Evolutionary conservation across 768 basidiomycete species (phyloP).

Genomic region (Phylloporus arenicola): DNA sequence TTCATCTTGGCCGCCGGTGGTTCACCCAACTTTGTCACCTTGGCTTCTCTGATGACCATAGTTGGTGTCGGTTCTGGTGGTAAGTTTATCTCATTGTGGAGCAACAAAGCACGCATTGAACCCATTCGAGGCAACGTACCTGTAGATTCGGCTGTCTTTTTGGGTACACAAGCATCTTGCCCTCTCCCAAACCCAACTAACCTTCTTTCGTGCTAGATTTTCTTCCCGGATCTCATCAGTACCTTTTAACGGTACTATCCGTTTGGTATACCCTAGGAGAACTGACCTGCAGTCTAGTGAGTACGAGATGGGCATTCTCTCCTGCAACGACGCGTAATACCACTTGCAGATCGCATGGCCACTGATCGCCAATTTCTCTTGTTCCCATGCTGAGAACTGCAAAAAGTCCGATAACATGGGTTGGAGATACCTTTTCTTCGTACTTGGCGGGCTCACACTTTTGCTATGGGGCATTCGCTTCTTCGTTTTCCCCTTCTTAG

Average conservation of each 20-base stretch:
- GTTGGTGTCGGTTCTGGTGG: constrained; percentile 48
- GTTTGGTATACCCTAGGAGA: constrained; percentile 60
- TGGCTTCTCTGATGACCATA: constrained; percentile 43
- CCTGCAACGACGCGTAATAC: not conserved
- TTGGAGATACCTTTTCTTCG: constrained; percentile 56
- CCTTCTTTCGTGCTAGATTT: constrained; percentile 35
- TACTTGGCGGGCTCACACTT: constrained; percentile 48
- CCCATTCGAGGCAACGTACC: constrained; percentile 43
- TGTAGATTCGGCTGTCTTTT: constrained; percentile 48
- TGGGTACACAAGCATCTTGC: constrained; percentile 30
- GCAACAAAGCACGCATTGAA: not conserved
- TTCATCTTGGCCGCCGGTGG: constrained; percentile 50
- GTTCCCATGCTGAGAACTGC: constrained; percentile 33
- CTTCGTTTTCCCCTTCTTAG: constrained; percentile 48
- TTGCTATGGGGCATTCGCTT: constrained; percentile 49
- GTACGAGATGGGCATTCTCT: constrained; percentile 1
- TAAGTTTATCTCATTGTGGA: constrained; percentile 6
- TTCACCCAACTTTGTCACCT: constrained; percentile 41
- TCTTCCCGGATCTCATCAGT: constrained; percentile 50
- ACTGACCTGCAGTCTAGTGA: constrained; percentile 43
- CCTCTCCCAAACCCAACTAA: not conserved
- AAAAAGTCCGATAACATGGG: constrained; percentile 51
- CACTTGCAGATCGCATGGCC: constrained; percentile 52
- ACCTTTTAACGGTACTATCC: constrained; percentile 50
- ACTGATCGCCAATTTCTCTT: constrained; percentile 51